phyloP scores from a whole-genome alignment of 1,284 basidiomycete genomes.

The Irpex sp. region DNA sequence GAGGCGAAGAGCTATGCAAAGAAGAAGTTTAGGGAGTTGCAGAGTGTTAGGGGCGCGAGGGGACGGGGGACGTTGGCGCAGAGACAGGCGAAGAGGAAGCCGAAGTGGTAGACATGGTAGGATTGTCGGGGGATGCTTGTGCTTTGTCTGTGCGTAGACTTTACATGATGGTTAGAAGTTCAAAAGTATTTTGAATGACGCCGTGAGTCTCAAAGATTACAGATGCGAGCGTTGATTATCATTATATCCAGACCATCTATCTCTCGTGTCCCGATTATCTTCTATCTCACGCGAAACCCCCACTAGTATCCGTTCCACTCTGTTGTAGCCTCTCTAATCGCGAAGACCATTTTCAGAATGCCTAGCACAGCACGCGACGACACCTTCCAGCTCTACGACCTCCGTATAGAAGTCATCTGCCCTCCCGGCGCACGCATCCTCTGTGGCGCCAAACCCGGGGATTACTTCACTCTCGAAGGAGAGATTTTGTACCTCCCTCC shows the following conservation, averaged over 20 bases:
- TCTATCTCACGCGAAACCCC: too few species aligned
- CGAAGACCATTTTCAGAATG: not conserved
- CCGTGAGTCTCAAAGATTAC: too few species aligned
- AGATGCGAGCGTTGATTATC: too few species aligned
- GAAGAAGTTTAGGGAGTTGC: slow-evolving; percentile 88
- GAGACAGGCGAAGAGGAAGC: slow-evolving; percentile 58
- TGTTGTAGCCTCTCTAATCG: too few species aligned
- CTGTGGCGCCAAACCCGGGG: slow-evolving; percentile 60
- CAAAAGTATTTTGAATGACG: too few species aligned
- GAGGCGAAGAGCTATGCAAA: slow-evolving; percentile 88
- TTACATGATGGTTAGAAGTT: not conserved
- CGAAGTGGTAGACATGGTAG: slow-evolving; percentile 76
- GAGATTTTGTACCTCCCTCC: slow-evolving; percentile 60
- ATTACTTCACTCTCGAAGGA: slow-evolving; percentile 57
- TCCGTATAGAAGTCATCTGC: slow-evolving; percentile 55
- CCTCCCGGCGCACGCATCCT: slow-evolving; percentile 49
- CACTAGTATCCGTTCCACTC: too few species aligned
- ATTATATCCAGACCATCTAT: not conserved
- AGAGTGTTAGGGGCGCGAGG: slow-evolving; percentile 65
- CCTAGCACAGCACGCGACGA: slow-evolving; percentile 31
- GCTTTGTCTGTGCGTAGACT: not conserved
- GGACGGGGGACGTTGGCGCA: slow-evolving; percentile 73
- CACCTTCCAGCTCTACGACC: slow-evolving; percentile 53
- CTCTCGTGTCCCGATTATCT: not conserved
- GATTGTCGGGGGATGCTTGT: not conserved